Evolutionary conservation across 768 basidiomycete genomes (phyloP), one percentile per base, ranked within the genome.

Genomic region (Phlegmacium glaucopus): DNA sequence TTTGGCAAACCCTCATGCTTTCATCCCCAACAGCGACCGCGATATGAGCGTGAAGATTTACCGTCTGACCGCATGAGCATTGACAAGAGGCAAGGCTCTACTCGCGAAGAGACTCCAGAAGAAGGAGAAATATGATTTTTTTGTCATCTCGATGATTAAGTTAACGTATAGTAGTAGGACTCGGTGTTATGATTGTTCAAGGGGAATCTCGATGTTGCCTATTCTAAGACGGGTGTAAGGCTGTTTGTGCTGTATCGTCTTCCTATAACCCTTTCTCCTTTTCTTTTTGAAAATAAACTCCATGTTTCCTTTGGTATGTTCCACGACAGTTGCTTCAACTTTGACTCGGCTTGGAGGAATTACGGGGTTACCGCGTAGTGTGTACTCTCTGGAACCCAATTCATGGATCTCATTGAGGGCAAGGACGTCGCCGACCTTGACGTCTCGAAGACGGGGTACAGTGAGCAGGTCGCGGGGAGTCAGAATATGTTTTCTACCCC

Each of bases 241-340:
- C 63, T 94, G 92, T 68, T 97, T 98, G 67, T 92, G 87, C 64
- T 82, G 79, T 54, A 97, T 90, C 7, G 90, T 93, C 71, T 91
- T 90, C 70, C 89, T 82, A 71, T 98, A 98, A 9, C 95, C 94
- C 75, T 98, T 97, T 83, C 96, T 85, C 70, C 94, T 74, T 76
- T 98, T 99, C 75, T 94, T 95, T 77, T 97, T 96, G 71, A 94
- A 82, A 45, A 90, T 88, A 58, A 75, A 78, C 69, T 95, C 89
- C 89, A 98, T 87, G 44, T 79, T 78, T 7, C 92, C 90, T 66
- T 94, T 97, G 36, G 96, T 98, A 63, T 99, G 95, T 68, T 99
- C 96, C 39, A 98, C 70, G n/a, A 99, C 93, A 16, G 91, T 96
- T 13, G 94, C 86, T 54, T 87, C 75, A 34, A 94, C 86, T 51